Base-by-base conservation (phyloP, 2,329 filamentous ascomycete species). In the Epichloe coenophiala region DNA sequence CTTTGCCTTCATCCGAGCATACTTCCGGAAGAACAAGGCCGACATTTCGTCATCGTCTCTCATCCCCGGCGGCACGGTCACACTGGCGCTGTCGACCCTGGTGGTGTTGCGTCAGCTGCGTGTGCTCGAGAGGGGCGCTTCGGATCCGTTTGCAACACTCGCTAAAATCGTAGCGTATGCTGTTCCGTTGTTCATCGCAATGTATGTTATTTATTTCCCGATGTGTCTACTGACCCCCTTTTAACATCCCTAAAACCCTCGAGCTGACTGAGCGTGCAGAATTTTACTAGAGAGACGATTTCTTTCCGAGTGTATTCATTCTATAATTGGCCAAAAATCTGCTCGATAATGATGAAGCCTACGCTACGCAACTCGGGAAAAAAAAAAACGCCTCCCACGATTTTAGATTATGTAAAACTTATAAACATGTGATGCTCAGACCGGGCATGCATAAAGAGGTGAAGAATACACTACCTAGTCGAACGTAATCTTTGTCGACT, bases 401-500 rank as follows among this genome's bases (percentile, higher is more conserved):
- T 39, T 44, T 23, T 45, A 45, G 27, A 50, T 49, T 13, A 48
- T 37, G 13, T 15, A 45, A 44, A 50, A 37, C 15, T 48, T 39
- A 45, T 17, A 17, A 43, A 13, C 7, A 40, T 37, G 33, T 9
- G 12, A 36, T 44, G 44, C 23, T 27, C 5, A 19, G 38, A 35
- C 17, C 45, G 31, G n/a, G 8, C 31, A 49, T 8, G 23, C 1
- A n/a, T 36, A 36, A 3, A 13, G 4, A n/a, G 19, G 13, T 36
- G 2, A 48, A 19, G 23, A 42, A 50, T 33, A 23, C 13, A 36
- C 12, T n/a, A 21, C 52, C 54, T 66, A 78, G 62, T 95, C 88
- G 71, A 96, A 96, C 45, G 81, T 90, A 64, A 96, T 95, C 75
- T 95, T 96, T 51, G 85, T 93, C 31, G 87, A 83, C 67, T 86